Evolutionary conservation across 257 asterid genomes (phyloP), one percentile per base, ranked within the genome.

Genomic region (Solanum chiquidenum): DNA sequence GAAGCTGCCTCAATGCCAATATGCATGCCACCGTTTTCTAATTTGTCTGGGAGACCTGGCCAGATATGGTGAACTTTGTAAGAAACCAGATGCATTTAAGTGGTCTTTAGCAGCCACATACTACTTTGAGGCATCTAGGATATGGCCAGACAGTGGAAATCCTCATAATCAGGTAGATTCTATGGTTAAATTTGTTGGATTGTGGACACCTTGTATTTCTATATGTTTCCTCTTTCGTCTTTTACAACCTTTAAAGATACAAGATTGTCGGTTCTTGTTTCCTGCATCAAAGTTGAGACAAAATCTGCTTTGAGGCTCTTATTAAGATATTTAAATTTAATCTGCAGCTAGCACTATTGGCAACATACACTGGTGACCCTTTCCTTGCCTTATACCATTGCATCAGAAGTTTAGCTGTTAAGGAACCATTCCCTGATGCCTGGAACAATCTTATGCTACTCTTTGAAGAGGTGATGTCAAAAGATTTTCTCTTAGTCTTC

Each of bases 361-460:
- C 97, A 49, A 95, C 93, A 35, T 95, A 95, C 68, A 92, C 90
- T 60, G 97, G 92, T 6, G 98, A 96, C 91, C 49, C 95, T 83
- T 95, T 95, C 90, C 97, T 96, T 79, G 98, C 98, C 52, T 89
- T 95, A 88, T 95, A 96, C 90, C 99, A 96, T 85, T 95, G 96
- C 34, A 89, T 95, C 74, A 91, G 99, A 91, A 96, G 99, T 91
- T 93, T 94, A 89, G 95, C 96, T 9, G 95, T 94, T 72, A 94
- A 94, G 91, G 98, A 95, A 91, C 99, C 98, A 72, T 96, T 96
- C 86, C 99, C 98, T 77, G 98, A 96, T 88, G 98, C 98, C 84
- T 93, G 98, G 98, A 93, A 93, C 84, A 96, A 96, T 88, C 96
- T 96, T 88, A 89, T 93, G 93, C 85, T 95, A 77, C 95, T 95